Evolutionary conservation across 2,329 filamentous ascomycete species (phyloP).

Genomic region (Leptosphaerulina australis): DNA sequence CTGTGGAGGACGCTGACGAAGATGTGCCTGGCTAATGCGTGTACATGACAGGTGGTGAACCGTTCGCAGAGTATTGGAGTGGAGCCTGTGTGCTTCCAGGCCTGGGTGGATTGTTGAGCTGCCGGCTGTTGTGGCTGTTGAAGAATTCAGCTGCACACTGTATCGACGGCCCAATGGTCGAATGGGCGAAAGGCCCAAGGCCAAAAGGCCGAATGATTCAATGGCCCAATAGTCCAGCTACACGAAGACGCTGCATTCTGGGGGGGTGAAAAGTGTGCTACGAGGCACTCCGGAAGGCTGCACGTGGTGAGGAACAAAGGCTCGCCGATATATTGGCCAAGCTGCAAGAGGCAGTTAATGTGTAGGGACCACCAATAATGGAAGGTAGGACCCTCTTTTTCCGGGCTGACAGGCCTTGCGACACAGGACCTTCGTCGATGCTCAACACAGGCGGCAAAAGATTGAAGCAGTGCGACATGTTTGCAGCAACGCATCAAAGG

Average conservation of each 20-base stretch:
- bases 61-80: slow-evolving; percentile 9
- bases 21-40: slow-evolving; percentile 14
- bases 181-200: neutral
- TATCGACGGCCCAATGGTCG: neutral
- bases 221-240: no score
- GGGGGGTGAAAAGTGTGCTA: neutral
- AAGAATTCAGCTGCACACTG: slow-evolving; percentile 4
- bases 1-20: slow-evolving; percentile 10
- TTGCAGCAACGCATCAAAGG: slow-evolving; percentile 14
- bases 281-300: slow-evolving; percentile 5
- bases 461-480: slow-evolving; percentile 13
- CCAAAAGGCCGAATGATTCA: no score
- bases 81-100: slow-evolving; percentile 11
- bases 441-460: slow-evolving; percentile 3
- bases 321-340: slow-evolving; percentile 35
- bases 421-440: slow-evolving; percentile 3
- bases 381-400: neutral
- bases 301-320: slow-evolving; percentile 15
- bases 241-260: neutral
- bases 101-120: slow-evolving; percentile 7
- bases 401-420: slow-evolving; percentile 12
- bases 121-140: slow-evolving; percentile 7
- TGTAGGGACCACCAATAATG: slow-evolving; percentile 5
- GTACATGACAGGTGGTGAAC: slow-evolving; percentile 12
- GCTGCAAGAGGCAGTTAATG: slow-evolving; percentile 16